Base-by-base conservation (phyloP, 2,329 filamentous ascomycete species). In the Apiospora malaysiana region DNA sequence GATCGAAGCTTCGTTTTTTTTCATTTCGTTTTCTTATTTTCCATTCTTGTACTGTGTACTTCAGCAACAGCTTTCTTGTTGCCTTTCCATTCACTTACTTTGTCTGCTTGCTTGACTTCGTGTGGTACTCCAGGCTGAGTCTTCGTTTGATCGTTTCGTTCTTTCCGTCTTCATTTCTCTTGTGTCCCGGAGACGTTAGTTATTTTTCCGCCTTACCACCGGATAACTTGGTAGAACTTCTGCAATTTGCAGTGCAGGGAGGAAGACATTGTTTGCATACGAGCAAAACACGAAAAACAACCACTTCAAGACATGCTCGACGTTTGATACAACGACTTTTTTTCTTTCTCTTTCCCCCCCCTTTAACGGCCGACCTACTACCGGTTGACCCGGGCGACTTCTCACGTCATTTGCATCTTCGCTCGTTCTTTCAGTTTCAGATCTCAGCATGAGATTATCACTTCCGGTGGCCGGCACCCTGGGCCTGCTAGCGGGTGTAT, bases 111-210 rank as follows among this genome's bases (percentile, higher is more conserved):
- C 70, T 70, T 43, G 66, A 32, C 67, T 46, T 68, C 59, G 67
- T 72, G 69, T 73, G 69, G 68, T 51, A 67, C 78, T 80, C 77
- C 76, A 75, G 79, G 79, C 69, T 73, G 78, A 80, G 79, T 76
- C 69, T 69, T 69, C 69, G 16, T 37, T 72, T 66, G 70, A 68
- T 70, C 49, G n/a, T 23, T 10, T 68, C 37, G 68, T 70, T 69
- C 68, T 32, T 45, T 21, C 68, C 37, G 25, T 37, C 43, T 49
- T 72, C 27, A 14, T 32, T 70, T 72, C 69, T 63, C 68, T 72
- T 70, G 71, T 63, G 76, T 77, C 75, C 75, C 65, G 75, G 74
- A 68, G 75, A 75, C 74, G 16, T 23, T 63, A 63, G 56, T 63
- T 40, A 4, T n/a, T 40, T 10, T 9, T 7, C 21, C 8, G 9